Conservation (phyloP, 257 asterid genomes). For the Ballota nigra region DNA sequence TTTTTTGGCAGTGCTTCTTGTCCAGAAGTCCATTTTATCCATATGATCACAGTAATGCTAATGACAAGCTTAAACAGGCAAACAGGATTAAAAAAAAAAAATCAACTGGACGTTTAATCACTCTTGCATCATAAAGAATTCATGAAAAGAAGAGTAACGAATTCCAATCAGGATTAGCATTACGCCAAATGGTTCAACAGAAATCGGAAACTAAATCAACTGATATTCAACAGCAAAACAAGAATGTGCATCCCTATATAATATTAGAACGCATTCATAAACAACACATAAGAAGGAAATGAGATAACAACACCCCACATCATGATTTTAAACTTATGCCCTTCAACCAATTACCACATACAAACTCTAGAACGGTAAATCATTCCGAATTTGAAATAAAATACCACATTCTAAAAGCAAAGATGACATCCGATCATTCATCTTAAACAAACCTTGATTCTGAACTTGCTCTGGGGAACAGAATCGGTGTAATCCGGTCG, state of each 20-base stretch:
- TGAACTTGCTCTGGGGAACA: slow-evolving; percentile 81
- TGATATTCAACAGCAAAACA: slow-evolving; percentile 11
- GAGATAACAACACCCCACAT: neutral
- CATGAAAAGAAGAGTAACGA: neutral
- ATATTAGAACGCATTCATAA: neutral
- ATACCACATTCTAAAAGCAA: slow-evolving; percentile 8
- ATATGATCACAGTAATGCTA: neutral
- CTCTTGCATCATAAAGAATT: neutral
- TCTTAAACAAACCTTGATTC: slow-evolving; percentile 66
- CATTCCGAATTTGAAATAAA: neutral
- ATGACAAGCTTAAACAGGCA: slow-evolving; percentile 1
- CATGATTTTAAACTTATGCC: neutral
- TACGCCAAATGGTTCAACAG: neutral
- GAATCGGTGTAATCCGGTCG: slow-evolving; percentile 80
- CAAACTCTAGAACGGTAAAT: slow-evolving; percentile 4
- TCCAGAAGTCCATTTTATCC: neutral
- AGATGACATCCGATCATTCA: neutral
- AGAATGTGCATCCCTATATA: neutral
- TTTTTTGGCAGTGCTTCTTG: neutral
- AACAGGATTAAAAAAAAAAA: neutral
- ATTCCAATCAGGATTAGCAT: neutral
- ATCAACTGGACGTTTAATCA: neutral
- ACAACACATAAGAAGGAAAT: neutral
- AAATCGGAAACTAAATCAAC: neutral
- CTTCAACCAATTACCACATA: slow-evolving; percentile 9